Conservation (phyloP, 2,329 filamentous ascomycete genomes). For the Cladophialophora exuberans region DNA sequence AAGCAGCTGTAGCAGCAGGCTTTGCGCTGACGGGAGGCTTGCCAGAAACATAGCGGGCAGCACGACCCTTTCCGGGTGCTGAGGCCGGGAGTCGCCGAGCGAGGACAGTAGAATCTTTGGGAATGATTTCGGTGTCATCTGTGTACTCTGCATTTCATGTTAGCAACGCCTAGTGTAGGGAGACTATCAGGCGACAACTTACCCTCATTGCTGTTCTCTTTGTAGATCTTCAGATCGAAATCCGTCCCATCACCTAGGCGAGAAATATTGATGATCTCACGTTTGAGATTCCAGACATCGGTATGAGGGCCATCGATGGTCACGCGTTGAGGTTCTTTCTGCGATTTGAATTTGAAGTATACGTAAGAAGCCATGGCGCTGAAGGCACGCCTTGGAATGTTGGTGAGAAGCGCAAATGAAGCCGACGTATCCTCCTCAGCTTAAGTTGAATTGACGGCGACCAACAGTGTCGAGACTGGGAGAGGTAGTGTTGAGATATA, state of each 20-base stretch:
- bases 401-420: constrained; percentile 7
- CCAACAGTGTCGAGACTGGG: constrained; percentile 10
- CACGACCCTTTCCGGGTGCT: constrained; percentile 84
- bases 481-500: constrained; percentile 10
- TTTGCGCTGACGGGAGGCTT: constrained; percentile 89
- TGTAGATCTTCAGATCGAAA: constrained; percentile 93
- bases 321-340: constrained; percentile 91
- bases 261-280: constrained; percentile 95
- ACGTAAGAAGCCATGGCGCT: constrained; percentile 87
- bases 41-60: constrained; percentile 92
- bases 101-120: constrained; percentile 90
- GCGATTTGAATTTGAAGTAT: constrained; percentile 99
- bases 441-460: constrained; percentile 6
- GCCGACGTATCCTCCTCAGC: constrained; percentile 10
- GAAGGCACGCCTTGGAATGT: constrained; percentile 6
- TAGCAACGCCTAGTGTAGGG: constrained; percentile 28
- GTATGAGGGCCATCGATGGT: constrained; percentile 97
- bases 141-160: constrained; percentile 73
- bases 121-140: constrained; percentile 96
- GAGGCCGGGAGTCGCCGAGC: constrained; percentile 82
- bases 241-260: constrained; percentile 93
- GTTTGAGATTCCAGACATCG: constrained; percentile 97
- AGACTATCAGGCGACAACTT: constrained; percentile 40
- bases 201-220: constrained; percentile 90
- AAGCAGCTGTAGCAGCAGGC: constrained; percentile 54